Conservation (phyloP, 164 flowering plant genomes). For the Annona cherimola region DNA sequence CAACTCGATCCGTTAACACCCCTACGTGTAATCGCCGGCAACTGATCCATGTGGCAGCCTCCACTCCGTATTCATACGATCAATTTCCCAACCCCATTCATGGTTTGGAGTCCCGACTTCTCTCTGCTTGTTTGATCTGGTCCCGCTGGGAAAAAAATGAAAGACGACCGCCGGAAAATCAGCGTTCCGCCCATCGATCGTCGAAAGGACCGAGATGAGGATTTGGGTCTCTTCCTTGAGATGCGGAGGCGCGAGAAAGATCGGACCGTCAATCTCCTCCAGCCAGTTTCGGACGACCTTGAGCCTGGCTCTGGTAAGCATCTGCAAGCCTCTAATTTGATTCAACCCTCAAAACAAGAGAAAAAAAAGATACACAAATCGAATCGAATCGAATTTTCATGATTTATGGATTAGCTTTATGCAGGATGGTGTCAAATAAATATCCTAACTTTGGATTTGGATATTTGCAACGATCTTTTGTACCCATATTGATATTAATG, state of each 20-base stretch:
- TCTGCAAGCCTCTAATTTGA: neutral
- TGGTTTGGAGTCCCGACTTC: neutral
- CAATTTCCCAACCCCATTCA: neutral
- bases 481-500: neutral
- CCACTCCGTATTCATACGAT: conserved; percentile 4
- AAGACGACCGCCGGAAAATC: conserved; percentile 13
- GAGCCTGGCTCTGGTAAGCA: conserved; percentile 27
- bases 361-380: too few relatives aligned
- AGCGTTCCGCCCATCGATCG: conserved; percentile 5
- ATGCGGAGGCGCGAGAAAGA: conserved; percentile 44
- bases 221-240: conserved; percentile 46
- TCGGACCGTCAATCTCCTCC: conserved; percentile 39
- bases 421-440: too few relatives aligned
- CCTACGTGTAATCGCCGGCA: conserved; percentile 7
- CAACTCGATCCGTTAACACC: too few relatives aligned
- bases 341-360: too few relatives aligned
- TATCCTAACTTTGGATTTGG: neutral
- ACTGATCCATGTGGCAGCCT: conserved; percentile 2
- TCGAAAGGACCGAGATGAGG: conserved; percentile 37
- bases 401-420: too few relatives aligned
- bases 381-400: too few relatives aligned
- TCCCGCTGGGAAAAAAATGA: conserved; percentile 6
- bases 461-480: neutral
- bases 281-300: conserved; percentile 51
- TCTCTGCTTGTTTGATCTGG: neutral